Conservation (phyloP, 768 basidiomycete genomes). For the Suillus decipiens region DNA sequence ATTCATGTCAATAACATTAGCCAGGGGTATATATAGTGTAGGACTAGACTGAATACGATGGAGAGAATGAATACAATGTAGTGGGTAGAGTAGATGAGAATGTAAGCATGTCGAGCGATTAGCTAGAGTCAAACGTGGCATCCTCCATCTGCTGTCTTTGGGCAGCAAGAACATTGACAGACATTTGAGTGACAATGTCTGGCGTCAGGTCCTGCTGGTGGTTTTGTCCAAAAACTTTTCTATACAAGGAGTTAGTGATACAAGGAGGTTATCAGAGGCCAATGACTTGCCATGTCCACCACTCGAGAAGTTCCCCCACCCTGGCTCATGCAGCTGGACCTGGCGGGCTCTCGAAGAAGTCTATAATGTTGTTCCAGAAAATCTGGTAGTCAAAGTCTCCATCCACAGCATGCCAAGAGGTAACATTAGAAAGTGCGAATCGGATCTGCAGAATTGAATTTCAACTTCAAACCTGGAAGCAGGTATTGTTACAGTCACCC, state of each 20-base stretch:
- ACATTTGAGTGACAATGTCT: neutral
- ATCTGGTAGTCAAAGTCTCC: slow-evolving; percentile 14
- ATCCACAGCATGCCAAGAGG: slow-evolving; percentile 10
- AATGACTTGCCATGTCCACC: slow-evolving; percentile 16
- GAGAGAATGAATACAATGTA: no score
- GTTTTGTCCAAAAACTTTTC: slow-evolving; percentile 5
- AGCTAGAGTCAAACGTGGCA: neutral
- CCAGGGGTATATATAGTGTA: no score
- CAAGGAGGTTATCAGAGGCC: no score
- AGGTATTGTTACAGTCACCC: no score
- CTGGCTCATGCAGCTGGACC: neutral
- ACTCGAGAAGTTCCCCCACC: slow-evolving; percentile 12
- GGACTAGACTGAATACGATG: no score
- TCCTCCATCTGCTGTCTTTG: no score
- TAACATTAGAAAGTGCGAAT: slow-evolving; percentile 16
- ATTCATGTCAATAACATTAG: no score
- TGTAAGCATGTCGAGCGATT: no score
- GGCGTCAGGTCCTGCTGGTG: neutral
- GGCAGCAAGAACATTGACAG: neutral
- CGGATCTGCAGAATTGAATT: slow-evolving; percentile 12
- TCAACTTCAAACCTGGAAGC: neutral
- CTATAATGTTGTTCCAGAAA: no score
- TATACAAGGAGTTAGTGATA: neutral
- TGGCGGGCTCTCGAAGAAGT: slow-evolving; percentile 16
- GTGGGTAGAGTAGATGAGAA: no score